Percentiles rank a stretch among this genome's conserved stretches.
These are phyloP conservation scores for Eragrostis tef DNA, from an alignment of 202 grass and related monocot species.

Conservation along the genomic window DNA sequence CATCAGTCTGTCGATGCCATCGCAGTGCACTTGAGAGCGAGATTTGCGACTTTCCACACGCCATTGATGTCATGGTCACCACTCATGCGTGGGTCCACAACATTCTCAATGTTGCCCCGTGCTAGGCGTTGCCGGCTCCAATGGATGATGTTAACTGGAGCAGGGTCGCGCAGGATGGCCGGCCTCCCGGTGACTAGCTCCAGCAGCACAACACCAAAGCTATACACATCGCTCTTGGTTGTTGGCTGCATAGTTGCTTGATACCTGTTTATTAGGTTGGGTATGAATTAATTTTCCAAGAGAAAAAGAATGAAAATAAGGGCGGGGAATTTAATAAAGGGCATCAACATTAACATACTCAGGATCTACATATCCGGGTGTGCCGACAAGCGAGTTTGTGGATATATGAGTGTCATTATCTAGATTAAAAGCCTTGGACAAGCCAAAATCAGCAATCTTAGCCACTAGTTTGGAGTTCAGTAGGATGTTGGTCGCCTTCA, in stretches of 20 bases:
- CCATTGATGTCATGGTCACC: slow-evolving; percentile 61
- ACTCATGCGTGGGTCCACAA: slow-evolving; percentile 48
- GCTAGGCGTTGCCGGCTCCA: slow-evolving; percentile 2
- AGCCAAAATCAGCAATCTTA: slow-evolving; percentile 67
- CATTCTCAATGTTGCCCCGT: slow-evolving; percentile 56
- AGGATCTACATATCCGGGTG: slow-evolving; percentile 61
- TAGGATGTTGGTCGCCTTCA: slow-evolving; percentile 77
- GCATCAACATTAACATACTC: slow-evolving; percentile 45
- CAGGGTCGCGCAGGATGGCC: slow-evolving; percentile 18
- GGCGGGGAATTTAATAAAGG: neutral
- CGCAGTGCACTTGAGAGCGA: slow-evolving; percentile 54
- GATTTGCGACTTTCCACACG: slow-evolving; percentile 56
- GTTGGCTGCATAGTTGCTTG: slow-evolving; percentile 40
- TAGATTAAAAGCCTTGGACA: slow-evolving; percentile 55
- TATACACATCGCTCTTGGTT: neutral
- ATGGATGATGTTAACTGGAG: neutral
- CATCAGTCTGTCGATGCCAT: slow-evolving; percentile 48
- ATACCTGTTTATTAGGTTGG: neutral
- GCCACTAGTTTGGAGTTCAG: slow-evolving; percentile 54
- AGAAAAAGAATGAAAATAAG: no score
- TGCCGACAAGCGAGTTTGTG: slow-evolving; percentile 44
- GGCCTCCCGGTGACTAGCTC: slow-evolving; percentile 33
- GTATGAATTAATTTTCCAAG: no score
- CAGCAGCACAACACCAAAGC: no score
- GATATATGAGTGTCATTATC: slow-evolving; percentile 38